Base-by-base conservation (phyloP, 2,329 filamentous ascomycete species). In the Aspergillus vadensis region DNA sequence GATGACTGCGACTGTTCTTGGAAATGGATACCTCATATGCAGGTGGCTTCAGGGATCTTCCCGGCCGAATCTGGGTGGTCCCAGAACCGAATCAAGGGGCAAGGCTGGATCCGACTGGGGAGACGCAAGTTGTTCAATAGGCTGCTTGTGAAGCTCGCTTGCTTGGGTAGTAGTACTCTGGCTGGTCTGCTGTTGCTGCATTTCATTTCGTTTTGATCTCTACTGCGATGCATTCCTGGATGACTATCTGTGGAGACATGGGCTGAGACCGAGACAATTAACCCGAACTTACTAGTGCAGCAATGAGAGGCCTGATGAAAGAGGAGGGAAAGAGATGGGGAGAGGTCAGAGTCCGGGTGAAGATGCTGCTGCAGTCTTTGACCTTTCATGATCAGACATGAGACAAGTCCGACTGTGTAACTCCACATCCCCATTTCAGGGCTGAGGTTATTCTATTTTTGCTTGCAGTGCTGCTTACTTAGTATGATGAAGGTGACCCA, bases 1-100 rank as follows among this genome's bases (percentile, higher is more conserved):
- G 58, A 47, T 44, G 27, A 30, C 10, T 30, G 27, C 9, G 47
- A 38, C 25, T 47, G 38, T 47, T 38, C 30, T 41, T 48, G 53
- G 39, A 62, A 57, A 57, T 63, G 43, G 59, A 61, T 59, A 55
- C 55, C 63, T 66, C 64, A 62, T 51, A 66, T 66, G 64, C 63
- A 62, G 48, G 54, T 21, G 14, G 30, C 32, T 52, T 36, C 63
- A 55, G 49, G 64, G 61, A 59, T 65, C 49, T 59, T 58, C 61
- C 63, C 55, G 39, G 58, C 27, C 49, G 54, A 43, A 57, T 55
- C 36, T 43, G 49, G 53, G 32, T 55, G 51, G 53, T n/a, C 25
- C 47, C 44, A 48, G 32, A 38, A 55, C 36, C 14, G 47, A 55
- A 55, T 48, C 54, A 58, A 56, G 57, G 52, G 50, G 58, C 56